These are phyloP conservation scores for Starmera amethionina DNA, from an alignment of 805 yeast species.

Conservation along the genomic window DNA sequence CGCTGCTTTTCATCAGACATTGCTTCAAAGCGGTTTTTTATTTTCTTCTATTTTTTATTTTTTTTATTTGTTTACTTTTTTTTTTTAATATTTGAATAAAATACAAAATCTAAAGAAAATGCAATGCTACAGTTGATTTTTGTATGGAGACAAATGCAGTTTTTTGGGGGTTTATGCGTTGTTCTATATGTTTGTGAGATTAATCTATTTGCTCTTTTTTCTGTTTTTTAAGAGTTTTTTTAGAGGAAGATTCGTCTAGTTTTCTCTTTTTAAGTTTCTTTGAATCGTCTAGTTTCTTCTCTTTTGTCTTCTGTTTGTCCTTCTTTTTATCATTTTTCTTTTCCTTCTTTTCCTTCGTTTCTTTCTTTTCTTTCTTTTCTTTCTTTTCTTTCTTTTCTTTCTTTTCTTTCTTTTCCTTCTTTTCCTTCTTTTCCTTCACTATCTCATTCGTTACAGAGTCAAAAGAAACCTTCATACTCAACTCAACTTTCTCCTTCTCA, in stretches of 20 bases:
- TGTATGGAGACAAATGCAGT: not conserved
- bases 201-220: not conserved
- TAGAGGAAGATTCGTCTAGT: not conserved
- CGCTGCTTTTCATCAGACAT: too few species aligned
- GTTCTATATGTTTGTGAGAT: not conserved
- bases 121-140: not conserved
- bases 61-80: too few species aligned
- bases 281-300: not conserved
- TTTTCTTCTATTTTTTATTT: too few species aligned
- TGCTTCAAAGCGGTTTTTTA: too few species aligned
- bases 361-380: conserved; percentile 21
- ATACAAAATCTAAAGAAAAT: too few species aligned
- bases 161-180: not conserved
- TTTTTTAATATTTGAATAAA: too few species aligned
- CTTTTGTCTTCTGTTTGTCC: conserved; percentile 16
- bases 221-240: not conserved
- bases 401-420: conserved; percentile 17
- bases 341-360: conserved; percentile 11
- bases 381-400: conserved; percentile 17
- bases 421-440: conserved; percentile 14
- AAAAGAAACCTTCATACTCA: not conserved
- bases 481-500: conserved; percentile 1
- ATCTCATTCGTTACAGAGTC: conserved; percentile 5
- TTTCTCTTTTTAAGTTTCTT: not conserved
- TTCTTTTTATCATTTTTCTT: conserved; percentile 17